Conservation (phyloP, 1,139 yeast genomes). For the Saccharomyces pastorianus region DNA sequence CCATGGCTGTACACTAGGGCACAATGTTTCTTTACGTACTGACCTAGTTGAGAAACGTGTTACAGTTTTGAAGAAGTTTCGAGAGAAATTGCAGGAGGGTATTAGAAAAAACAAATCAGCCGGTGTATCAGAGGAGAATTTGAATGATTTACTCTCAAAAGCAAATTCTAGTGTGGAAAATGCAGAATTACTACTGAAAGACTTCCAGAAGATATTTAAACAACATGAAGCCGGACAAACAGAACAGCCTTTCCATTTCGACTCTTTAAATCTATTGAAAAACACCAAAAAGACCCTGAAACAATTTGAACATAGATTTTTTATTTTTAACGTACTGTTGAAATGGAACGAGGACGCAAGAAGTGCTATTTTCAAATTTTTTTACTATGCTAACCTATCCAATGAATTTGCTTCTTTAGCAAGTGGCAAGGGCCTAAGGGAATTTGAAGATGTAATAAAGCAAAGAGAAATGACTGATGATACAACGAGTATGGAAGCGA, state of each 20-base stretch:
- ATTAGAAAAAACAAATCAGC: conserved; percentile 5
- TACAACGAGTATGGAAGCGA: conserved; percentile 1
- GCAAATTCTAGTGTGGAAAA: conserved; percentile 25
- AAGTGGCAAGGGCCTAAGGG: conserved; percentile 20
- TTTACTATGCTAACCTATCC: conserved; percentile 52
- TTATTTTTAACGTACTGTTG: conserved; percentile 66
- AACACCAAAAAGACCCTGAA: conserved; percentile 6
- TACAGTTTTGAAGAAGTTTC: conserved; percentile 19
- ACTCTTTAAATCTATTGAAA: conserved; percentile 1
- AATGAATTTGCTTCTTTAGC: conserved; percentile 37
- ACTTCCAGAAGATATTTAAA: conserved; percentile 11
- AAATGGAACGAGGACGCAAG: conserved; percentile 72
- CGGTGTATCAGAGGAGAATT: conserved; percentile 13
- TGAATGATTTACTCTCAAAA: conserved; percentile 16
- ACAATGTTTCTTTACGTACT: conserved; percentile 17
- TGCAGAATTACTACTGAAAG: conserved; percentile 37
- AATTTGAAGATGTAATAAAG: conserved; percentile 20
- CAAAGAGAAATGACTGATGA: conserved; percentile 5
- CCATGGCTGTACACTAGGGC: conserved; percentile 58
- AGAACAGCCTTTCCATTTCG: conserved; percentile 2
- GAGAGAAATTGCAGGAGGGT: conserved; percentile 16
- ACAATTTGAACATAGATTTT: conserved; percentile 64
- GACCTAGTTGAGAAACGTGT: conserved; percentile 22
- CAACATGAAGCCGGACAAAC: conserved; percentile 1
- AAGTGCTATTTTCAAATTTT: conserved; percentile 52